Conservation (phyloP, 202 grass and related monocot genomes). For the Cymbopogon flexuosus region DNA sequence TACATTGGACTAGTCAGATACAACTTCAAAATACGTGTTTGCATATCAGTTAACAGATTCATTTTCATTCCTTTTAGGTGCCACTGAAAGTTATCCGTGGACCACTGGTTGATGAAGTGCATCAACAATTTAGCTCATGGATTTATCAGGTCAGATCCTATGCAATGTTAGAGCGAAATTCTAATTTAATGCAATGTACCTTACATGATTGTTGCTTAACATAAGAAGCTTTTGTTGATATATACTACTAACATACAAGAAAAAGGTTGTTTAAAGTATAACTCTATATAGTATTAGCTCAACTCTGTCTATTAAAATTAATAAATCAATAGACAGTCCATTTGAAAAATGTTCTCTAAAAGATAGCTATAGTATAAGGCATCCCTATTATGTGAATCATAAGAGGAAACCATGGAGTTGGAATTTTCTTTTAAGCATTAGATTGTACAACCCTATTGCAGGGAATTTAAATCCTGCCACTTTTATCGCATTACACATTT, state of each 20-base stretch:
- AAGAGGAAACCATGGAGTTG: background rate
- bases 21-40: background rate
- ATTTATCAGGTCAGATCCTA: slow-evolving; percentile 68
- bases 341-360: background rate
- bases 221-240: background rate
- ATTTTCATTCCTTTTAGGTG: slow-evolving; percentile 43
- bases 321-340: background rate
- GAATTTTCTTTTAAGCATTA: background rate
- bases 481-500: background rate
- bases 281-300: background rate
- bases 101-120: slow-evolving; percentile 75
- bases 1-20: background rate
- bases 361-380: background rate
- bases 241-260: background rate
- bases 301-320: background rate
- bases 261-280: background rate
- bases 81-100: slow-evolving; percentile 59
- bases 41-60: background rate
- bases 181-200: background rate
- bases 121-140: slow-evolving; percentile 86
- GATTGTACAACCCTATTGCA: background rate
- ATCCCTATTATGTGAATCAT: background rate
- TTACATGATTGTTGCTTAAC: background rate
- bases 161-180: background rate
- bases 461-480: background rate